These are phyloP conservation scores for Kokia cookei DNA, from an alignment of 441 rosid genomes.

Conservation along the genomic window DNA sequence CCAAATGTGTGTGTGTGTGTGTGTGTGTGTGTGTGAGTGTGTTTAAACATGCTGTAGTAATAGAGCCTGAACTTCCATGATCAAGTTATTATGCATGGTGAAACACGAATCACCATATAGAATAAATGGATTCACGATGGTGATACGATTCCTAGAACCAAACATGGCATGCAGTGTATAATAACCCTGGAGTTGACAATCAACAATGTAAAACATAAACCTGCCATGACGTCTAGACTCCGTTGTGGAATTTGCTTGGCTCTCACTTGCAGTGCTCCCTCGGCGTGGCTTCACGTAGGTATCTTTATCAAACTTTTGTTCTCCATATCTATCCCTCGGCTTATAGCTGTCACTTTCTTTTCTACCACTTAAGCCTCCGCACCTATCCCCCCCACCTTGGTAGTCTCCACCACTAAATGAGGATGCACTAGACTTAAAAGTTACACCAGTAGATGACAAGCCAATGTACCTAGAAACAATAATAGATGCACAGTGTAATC, in stretches of 20 bases:
- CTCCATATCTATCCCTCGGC: slow-evolving; percentile 38
- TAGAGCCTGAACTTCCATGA: background rate
- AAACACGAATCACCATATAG: background rate
- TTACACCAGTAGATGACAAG: slow-evolving; percentile 79
- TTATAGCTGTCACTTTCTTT: slow-evolving; percentile 49
- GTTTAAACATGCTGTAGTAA: background rate
- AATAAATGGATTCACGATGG: background rate
- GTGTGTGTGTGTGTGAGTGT: background rate
- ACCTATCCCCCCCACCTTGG: slow-evolving; percentile 45
- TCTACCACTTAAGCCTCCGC: slow-evolving; percentile 38
- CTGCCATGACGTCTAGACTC: slow-evolving; percentile 46
- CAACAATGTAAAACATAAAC: slow-evolving; percentile 23
- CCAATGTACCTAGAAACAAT: slow-evolving; percentile 66
- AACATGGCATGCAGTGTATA: background rate
- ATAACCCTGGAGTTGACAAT: background rate
- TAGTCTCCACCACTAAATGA: slow-evolving; percentile 48
- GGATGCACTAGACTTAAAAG: slow-evolving; percentile 63
- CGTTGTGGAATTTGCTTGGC: slow-evolving; percentile 30
- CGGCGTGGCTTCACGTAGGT: slow-evolving; percentile 44
- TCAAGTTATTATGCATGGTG: background rate
- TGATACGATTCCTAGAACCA: background rate
- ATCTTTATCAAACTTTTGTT: slow-evolving; percentile 42
- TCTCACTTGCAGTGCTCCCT: slow-evolving; percentile 28
- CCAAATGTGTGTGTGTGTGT: background rate
- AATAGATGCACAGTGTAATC: slow-evolving; percentile 4